Evolutionary conservation across 78 protist species (phyloP).

Genomic region (Tieghemostelium lacteum): DNA sequence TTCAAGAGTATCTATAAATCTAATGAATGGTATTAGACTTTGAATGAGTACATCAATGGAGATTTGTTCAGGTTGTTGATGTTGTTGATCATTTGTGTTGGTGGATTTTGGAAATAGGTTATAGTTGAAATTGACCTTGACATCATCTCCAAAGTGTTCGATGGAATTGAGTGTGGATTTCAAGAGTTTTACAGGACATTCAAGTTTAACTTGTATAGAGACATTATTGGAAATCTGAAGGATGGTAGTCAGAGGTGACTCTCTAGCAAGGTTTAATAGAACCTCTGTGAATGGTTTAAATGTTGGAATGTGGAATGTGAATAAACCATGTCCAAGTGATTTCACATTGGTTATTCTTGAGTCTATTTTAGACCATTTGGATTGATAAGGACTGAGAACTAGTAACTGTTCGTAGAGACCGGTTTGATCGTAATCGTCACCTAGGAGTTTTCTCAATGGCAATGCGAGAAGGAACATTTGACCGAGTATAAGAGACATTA

Average conservation of each 20-base stretch:
- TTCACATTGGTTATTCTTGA: not conserved
- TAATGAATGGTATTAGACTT: slow-evolving; percentile 1
- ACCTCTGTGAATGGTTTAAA: slow-evolving; percentile 11
- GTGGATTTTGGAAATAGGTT: not conserved
- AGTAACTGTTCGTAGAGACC: not conserved
- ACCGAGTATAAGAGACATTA: slow-evolving; percentile 36
- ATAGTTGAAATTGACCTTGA: not conserved
- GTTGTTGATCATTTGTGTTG: not conserved
- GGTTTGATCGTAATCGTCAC: slow-evolving; percentile 2
- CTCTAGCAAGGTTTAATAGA: not conserved
- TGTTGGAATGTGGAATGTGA: not conserved
- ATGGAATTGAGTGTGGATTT: not conserved
- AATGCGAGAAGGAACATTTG: slow-evolving; percentile 57
- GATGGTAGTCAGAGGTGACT: not conserved
- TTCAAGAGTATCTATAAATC: not conserved
- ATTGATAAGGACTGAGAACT: not conserved
- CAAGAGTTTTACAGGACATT: not conserved
- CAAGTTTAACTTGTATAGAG: slow-evolving; percentile 1
- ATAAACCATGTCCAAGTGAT: slow-evolving; percentile 11
- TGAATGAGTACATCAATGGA: not conserved
- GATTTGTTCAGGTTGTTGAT: not conserved
- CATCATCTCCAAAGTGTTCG: not conserved
- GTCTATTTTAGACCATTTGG: not conserved
- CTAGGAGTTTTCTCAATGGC: slow-evolving; percentile 4
- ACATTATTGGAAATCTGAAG: slow-evolving; percentile 1